A percentile compares a stretch with the other conserved stretches of the same genome.
Conservation (phyloP, 1,284 basidiomycete genomes). For the Cystobasidium pallidum region DNA sequence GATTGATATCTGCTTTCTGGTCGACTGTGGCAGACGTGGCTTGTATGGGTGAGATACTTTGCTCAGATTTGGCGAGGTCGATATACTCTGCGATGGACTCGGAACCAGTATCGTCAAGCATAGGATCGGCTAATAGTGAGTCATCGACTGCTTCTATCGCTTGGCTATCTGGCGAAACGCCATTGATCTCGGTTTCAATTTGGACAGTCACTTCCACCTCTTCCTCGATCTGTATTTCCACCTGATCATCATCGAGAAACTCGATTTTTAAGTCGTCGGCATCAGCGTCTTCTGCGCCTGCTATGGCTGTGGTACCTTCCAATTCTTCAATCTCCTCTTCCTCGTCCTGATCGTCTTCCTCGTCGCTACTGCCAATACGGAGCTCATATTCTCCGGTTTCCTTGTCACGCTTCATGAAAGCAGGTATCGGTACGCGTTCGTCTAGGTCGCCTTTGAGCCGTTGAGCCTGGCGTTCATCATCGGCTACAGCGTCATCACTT, state of each 20-base stretch:
- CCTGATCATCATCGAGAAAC: background rate
- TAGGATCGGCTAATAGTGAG: background rate
- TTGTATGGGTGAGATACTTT: background rate
- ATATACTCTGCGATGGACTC: background rate
- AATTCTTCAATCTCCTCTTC: constrained; percentile 3
- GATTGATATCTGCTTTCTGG: background rate
- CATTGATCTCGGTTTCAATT: background rate
- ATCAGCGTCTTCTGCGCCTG: background rate
- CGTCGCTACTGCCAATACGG: constrained; percentile 6
- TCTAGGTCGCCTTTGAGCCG: constrained; percentile 7
- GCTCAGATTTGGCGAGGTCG: background rate
- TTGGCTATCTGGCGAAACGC: no score
- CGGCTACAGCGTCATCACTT: constrained; percentile 28
- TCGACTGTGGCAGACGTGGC: background rate
- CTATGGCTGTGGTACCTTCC: background rate
- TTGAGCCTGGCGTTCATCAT: constrained; percentile 9
- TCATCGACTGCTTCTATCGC: background rate
- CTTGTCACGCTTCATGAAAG: constrained; percentile 37
- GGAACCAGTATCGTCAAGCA: background rate
- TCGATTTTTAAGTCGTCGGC: constrained; percentile 5
- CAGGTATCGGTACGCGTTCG: constrained; percentile 35
- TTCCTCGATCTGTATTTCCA: constrained; percentile 10
- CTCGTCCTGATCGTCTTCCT: constrained; percentile 27
- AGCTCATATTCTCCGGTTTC: constrained; percentile 33
- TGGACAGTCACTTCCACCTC: background rate